These are phyloP conservation scores for Solanum verrucosum DNA, from an alignment of 257 asterid genomes.

Conservation along the genomic window DNA sequence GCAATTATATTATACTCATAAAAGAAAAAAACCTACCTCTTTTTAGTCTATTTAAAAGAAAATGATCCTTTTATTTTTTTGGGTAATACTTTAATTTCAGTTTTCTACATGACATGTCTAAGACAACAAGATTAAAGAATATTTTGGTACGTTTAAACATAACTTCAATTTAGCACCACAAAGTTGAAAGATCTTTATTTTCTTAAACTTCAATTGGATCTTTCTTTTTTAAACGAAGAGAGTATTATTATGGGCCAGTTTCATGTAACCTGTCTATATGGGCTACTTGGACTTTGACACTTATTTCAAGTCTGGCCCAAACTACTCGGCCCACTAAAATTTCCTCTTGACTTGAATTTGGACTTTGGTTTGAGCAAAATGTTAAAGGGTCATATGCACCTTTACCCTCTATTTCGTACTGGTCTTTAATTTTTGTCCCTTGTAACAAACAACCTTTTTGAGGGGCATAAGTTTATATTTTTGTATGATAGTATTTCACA, in stretches of 20 bases:
- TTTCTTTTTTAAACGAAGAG: too few species aligned
- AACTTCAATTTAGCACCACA: background rate
- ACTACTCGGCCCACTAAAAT: background rate
- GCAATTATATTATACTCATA: background rate
- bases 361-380: background rate
- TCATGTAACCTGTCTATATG: background rate
- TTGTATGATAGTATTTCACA: background rate
- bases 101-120: too few species aligned
- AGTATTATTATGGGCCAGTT: background rate
- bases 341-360: background rate
- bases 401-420: background rate
- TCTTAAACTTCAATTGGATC: too few species aligned
- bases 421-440: background rate
- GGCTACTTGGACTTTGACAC: background rate
- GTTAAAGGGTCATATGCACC: background rate
- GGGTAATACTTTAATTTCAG: too few species aligned
- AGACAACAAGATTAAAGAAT: rapidly evolving
- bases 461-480: background rate
- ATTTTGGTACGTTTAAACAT: background rate
- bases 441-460: background rate
- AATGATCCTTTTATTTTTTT: too few species aligned
- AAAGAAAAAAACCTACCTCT: too few species aligned
- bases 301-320: background rate
- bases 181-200: too few species aligned
- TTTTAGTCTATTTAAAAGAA: too few species aligned